Evolutionary conservation across 805 yeast species (phyloP), one percentile per base, ranked within the genome.

Genomic region (Monosporozyma solicola): DNA sequence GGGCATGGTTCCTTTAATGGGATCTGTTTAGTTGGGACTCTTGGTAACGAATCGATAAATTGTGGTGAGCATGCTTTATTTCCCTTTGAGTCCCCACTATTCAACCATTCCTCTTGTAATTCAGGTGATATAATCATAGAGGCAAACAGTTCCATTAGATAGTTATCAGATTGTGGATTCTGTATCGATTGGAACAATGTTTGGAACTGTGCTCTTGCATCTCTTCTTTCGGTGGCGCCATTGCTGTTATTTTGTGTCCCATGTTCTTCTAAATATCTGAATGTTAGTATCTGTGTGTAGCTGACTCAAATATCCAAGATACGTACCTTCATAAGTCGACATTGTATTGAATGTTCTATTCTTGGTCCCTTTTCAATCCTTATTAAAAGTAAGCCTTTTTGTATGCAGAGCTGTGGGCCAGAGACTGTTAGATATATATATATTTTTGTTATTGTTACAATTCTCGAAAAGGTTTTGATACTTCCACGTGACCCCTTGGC

Each of bases 11-110:
- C 88, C 39, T 74, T 79, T 3, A 47, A 29, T 15, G 70, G 69
- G 49, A 72, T 61, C 15, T 76, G 57, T 10, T 72, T 71, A 35
- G 74, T 71, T 1, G 80, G 71, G 0, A 91, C 82, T 54, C 98
- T 69, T 29, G 89, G 96, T 51, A 91, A 73, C 0, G 85, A 73
- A 62, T 90, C 97, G 5, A 92, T 69, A 61, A 80, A 88, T 45
- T 76, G 77, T 56, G 85, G 86, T 10, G 82, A 72, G 4, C 88
- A 86, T 0, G 94, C 92, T 24, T 61, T 60, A 11, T 59, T 55
- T 41, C 55, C 57, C 11, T 55, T 54, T 48, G 65, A 55, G 31
- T 64, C 65, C 20, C 63, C 62, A 6, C 27, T 7, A 32, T 46
- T 46, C 8, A 69, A 51, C 62, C 62, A 60, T 54, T 62, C 65